Percentiles rank a stretch among this genome's conserved stretches.
Conservation (phyloP, 192 early-diverging fungal species). For the Podila verticillata region DNA sequence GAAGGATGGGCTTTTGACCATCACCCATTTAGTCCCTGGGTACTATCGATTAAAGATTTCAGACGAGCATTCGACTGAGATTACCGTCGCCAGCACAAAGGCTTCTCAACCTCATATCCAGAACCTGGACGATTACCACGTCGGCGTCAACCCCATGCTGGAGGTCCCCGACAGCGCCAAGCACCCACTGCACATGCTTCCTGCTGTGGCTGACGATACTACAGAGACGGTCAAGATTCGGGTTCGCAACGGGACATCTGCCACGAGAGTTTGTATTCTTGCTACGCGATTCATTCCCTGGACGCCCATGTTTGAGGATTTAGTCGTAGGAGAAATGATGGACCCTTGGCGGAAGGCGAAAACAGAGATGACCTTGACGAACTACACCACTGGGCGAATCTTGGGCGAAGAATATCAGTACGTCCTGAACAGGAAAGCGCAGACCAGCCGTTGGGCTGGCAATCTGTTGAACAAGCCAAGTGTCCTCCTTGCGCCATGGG, state of each 20-base stretch:
- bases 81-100: slow-evolving; percentile 7
- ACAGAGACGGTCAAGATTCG: slow-evolving; percentile 7
- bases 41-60: slow-evolving; percentile 25
- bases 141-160: slow-evolving; percentile 23
- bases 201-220: background rate
- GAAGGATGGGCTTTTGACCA: slow-evolving; percentile 13
- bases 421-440: slow-evolving; percentile 54
- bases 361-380: background rate
- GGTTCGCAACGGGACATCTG: slow-evolving; percentile 21
- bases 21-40: slow-evolving; percentile 13
- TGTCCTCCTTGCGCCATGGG: slow-evolving; percentile 53
- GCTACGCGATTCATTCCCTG: slow-evolving; percentile 22
- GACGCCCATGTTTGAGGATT: slow-evolving; percentile 4
- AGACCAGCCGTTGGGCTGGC: slow-evolving; percentile 50
- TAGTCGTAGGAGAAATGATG: background rate
- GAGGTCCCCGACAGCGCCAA: slow-evolving; percentile 17
- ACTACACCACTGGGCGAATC: slow-evolving; percentile 29
- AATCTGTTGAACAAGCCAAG: slow-evolving; percentile 55
- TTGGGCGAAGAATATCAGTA: slow-evolving; percentile 64
- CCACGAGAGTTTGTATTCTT: slow-evolving; percentile 20
- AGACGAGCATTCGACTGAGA: background rate
- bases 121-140: slow-evolving; percentile 12
- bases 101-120: background rate
- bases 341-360: slow-evolving; percentile 2
- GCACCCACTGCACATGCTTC: slow-evolving; percentile 16